Evolutionary conservation across 768 basidiomycete genomes (phyloP).

Genomic region (Ramaria rubella): DNA sequence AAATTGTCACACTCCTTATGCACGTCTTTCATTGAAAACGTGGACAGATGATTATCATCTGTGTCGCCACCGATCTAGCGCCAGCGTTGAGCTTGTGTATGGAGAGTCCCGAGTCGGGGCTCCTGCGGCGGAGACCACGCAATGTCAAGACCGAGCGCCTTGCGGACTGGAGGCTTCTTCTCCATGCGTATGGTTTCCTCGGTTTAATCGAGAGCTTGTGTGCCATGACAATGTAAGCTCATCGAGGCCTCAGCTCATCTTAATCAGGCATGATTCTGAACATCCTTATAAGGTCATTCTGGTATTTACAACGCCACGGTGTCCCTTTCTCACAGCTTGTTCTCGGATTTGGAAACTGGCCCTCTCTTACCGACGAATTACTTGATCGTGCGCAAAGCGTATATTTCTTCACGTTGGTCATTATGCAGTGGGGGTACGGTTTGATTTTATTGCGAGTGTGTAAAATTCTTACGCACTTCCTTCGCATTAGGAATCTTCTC

Average conservation of each 20-base stretch:
- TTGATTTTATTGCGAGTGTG: neutral
- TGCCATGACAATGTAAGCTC: conserved; percentile 41
- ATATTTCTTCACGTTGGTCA: conserved; percentile 44
- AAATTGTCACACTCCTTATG: neutral
- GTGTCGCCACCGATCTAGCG: conserved; percentile 50
- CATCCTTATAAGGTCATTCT: conserved; percentile 30
- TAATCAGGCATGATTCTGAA: neutral
- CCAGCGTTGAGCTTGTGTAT: conserved; percentile 48
- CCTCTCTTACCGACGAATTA: conserved; percentile 33
- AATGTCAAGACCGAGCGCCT: conserved; percentile 51
- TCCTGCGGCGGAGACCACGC: conserved; percentile 49
- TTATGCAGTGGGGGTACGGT: conserved; percentile 49
- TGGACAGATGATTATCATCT: conserved; percentile 44
- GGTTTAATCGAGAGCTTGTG: conserved; percentile 41
- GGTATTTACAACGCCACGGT: conserved; percentile 39
- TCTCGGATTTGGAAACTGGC: conserved; percentile 42
- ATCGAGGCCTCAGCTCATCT: conserved; percentile 8
- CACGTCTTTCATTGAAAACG: conserved; percentile 29
- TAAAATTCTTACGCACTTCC: neutral
- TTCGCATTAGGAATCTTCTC: conserved; percentile 35
- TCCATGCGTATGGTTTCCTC: conserved; percentile 56
- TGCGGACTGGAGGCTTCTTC: conserved; percentile 44
- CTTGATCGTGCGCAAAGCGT: conserved; percentile 46
- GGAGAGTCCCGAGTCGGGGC: conserved; percentile 55
- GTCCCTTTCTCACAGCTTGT: conserved; percentile 41